A percentile compares a stretch with the other conserved stretches of the same genome.
phyloP scores from a whole-genome alignment of 192 early-diverging fungal genomes.

The Powellomyces hirtus region DNA sequence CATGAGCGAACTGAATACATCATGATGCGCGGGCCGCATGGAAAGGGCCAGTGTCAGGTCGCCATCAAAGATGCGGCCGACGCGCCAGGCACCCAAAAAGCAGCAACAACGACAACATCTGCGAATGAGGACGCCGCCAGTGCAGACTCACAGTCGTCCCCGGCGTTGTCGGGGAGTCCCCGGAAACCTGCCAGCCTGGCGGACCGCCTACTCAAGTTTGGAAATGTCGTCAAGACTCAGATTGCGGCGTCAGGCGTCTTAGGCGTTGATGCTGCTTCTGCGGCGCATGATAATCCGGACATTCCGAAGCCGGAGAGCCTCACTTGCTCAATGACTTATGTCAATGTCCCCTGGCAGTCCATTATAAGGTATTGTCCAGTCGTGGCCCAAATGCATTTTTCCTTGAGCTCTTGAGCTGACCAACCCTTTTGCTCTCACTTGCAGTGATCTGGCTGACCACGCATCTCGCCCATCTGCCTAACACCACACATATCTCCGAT shows the following conservation, averaged over 20 bases:
- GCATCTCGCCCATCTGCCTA: too few species aligned
- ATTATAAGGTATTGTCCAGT: conserved; percentile 72
- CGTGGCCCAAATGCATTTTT: too few species aligned
- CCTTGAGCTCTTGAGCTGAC: too few species aligned
- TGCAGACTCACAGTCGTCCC: neutral
- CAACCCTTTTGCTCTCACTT: too few species aligned
- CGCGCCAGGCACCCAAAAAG: neutral
- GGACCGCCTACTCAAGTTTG: conserved; percentile 21
- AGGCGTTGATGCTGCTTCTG: neutral
- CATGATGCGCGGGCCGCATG: conserved; percentile 91
- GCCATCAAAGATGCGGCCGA: conserved; percentile 42
- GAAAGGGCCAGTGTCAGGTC: conserved; percentile 86
- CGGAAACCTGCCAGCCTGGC: conserved; percentile 8
- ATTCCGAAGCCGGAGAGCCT: conserved; percentile 62
- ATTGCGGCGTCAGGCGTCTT: conserved; percentile 31
- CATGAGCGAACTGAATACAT: conserved; percentile 81
- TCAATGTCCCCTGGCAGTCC: conserved; percentile 89
- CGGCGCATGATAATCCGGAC: conserved; percentile 33
- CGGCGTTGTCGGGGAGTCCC: neutral
- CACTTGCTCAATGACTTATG: conserved; percentile 86
- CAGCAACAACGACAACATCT: neutral
- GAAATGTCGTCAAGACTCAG: conserved; percentile 41
- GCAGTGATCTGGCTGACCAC: too few species aligned
- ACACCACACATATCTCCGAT: too few species aligned
- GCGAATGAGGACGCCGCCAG: neutral